These are phyloP conservation scores for Aaosphaeria arxii DNA, from an alignment of 2,329 filamentous ascomycete species.

Conservation along the genomic window DNA sequence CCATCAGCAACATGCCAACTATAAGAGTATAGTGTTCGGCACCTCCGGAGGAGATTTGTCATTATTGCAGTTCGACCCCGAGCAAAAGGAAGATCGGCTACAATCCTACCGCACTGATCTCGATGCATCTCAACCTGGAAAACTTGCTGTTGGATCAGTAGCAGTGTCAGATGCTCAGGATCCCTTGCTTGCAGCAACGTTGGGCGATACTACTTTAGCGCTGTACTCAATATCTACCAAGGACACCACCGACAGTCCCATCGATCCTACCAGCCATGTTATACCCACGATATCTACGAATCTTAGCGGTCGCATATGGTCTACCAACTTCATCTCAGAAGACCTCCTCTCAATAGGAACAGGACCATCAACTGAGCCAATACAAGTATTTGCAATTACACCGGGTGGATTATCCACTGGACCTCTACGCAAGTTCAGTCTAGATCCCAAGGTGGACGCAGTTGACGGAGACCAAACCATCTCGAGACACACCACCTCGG, in stretches of 20 bases:
- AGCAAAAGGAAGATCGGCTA: constrained; percentile 7
- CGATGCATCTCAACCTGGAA: constrained; percentile 1
- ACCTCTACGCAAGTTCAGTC: constrained; percentile 39
- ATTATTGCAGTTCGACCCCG: constrained; percentile 17
- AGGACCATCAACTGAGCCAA: constrained; percentile 41
- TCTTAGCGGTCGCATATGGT: constrained; percentile 41
- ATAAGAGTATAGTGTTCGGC: constrained; percentile 53
- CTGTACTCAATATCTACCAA: constrained; percentile 42
- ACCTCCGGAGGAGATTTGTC: constrained; percentile 55
- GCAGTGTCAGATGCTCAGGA: constrained; percentile 42
- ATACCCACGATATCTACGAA: constrained; percentile 1
- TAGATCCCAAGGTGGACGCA: constrained; percentile 18
- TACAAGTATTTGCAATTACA: constrained; percentile 51
- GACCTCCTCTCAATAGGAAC: constrained; percentile 52
- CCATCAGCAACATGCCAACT: constrained; percentile 33
- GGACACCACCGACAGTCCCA: constrained; percentile 14
- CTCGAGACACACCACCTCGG: constrained; percentile 20
- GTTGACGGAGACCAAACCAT: constrained; percentile 12
- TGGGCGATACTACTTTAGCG: constrained; percentile 45
- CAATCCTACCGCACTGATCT: constrained; percentile 41
- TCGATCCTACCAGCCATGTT: constrained; percentile 15
- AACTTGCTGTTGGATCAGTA: constrained; percentile 46
- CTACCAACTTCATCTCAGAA: constrained; percentile 52
- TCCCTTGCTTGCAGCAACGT: constrained; percentile 50
- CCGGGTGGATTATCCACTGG: constrained; percentile 41